A percentile compares a stretch with the other conserved stretches of the same genome.
These are phyloP conservation scores for Trichoderma asperelloides DNA, from an alignment of 495 filamentous ascomycete species.

Conservation along the genomic window DNA sequence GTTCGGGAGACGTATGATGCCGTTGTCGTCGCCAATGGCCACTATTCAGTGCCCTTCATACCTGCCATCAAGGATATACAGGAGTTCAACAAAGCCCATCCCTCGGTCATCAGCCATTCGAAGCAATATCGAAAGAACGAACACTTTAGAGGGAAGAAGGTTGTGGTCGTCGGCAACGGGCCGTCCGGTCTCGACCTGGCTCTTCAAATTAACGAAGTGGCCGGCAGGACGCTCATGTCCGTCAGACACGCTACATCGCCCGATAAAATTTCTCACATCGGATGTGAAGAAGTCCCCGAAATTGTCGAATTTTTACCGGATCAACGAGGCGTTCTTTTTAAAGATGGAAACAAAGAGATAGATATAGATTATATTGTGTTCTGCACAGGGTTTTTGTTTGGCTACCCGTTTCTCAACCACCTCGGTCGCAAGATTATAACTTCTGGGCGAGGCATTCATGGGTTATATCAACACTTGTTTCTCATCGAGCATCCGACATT, in stretches of 20 bases:
- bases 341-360: slow-evolving; percentile 38
- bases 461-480: slow-evolving; percentile 71
- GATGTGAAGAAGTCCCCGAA: slow-evolving; percentile 28
- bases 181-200: slow-evolving; percentile 77
- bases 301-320: slow-evolving; percentile 33
- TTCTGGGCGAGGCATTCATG: slow-evolving; percentile 57
- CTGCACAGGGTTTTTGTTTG: slow-evolving; percentile 68
- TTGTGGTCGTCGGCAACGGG: slow-evolving; percentile 66
- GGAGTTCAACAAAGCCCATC: slow-evolving; percentile 49
- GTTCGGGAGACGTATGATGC: slow-evolving; percentile 58
- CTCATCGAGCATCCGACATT: slow-evolving; percentile 68
- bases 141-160: slow-evolving; percentile 42
- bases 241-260: slow-evolving; percentile 27
- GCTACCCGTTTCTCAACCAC: slow-evolving; percentile 57
- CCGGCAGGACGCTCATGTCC: slow-evolving; percentile 30
- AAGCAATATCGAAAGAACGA: slow-evolving; percentile 64
- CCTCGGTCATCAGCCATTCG: slow-evolving; percentile 64
- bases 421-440: slow-evolving; percentile 48
- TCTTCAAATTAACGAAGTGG: slow-evolving; percentile 54
- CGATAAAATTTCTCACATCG: slow-evolving; percentile 22
- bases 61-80: slow-evolving; percentile 41
- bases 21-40: slow-evolving; percentile 75
- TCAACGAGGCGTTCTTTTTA: slow-evolving; percentile 28
- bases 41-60: slow-evolving; percentile 64
- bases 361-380: slow-evolving; percentile 61